A percentile compares a stretch with the other conserved stretches of the same genome.
Evolutionary conservation across 2,329 filamentous ascomycete species (phyloP).

Genomic region (Capronia americana): DNA sequence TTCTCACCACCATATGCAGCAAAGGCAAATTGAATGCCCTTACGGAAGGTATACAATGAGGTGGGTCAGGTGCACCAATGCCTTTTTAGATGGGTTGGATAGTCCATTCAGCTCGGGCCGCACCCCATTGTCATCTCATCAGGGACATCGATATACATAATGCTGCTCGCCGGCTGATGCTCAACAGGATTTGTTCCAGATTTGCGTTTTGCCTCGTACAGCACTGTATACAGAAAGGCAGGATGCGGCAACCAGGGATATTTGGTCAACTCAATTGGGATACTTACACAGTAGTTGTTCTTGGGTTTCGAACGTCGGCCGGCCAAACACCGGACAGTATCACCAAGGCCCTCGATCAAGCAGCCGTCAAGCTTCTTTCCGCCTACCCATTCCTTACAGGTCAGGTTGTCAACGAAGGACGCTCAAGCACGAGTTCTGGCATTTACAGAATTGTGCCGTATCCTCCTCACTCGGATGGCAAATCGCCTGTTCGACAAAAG

Average conservation of each 20-base stretch:
- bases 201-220: not conserved
- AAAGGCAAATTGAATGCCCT: not conserved
- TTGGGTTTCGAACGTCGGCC: conserved; percentile 16
- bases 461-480: conserved; percentile 25
- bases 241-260: conserved; percentile 23
- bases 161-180: not conserved
- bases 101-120: not conserved
- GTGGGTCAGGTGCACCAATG: not conserved
- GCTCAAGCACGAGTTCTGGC: conserved; percentile 20
- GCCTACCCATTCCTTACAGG: conserved; percentile 20
- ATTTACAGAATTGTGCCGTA: conserved; percentile 36
- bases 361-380: conserved; percentile 14
- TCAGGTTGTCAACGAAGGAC: conserved; percentile 23
- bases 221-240: not conserved
- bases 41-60: not conserved
- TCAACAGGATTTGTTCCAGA: not conserved
- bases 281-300: conserved; percentile 15
- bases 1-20: not conserved
- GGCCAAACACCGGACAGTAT: conserved; percentile 4
- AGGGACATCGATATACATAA: not conserved
- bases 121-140: not conserved
- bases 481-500: conserved; percentile 36
- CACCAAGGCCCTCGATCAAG: conserved; percentile 17
- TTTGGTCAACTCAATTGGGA: conserved; percentile 23
- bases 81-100: not conserved